phyloP scores from a whole-genome alignment of 192 early-diverging fungal species.

The Thamnidium elegans region DNA sequence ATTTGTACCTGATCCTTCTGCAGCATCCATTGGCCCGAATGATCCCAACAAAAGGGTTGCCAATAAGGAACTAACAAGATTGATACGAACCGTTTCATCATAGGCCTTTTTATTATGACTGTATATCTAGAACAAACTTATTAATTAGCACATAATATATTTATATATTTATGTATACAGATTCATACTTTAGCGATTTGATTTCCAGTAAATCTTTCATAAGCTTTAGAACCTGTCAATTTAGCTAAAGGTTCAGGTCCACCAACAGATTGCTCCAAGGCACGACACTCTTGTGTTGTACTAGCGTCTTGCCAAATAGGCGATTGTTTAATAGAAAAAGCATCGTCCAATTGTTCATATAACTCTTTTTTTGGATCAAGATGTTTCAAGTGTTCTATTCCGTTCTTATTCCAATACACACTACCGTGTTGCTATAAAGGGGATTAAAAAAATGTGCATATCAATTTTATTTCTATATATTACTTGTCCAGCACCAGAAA shows the following conservation, averaged over 20 bases:
- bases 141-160: not conserved
- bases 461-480: too few relatives aligned
- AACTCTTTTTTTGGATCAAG: slow-evolving; percentile 44
- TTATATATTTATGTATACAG: slow-evolving; percentile 7
- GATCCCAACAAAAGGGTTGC: slow-evolving; percentile 60
- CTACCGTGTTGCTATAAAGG: slow-evolving; percentile 74
- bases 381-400: slow-evolving; percentile 36
- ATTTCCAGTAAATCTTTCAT: slow-evolving; percentile 79
- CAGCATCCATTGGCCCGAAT: slow-evolving; percentile 59
- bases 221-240: slow-evolving; percentile 70
- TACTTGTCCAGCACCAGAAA: slow-evolving; percentile 73
- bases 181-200: slow-evolving; percentile 66
- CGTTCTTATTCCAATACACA: slow-evolving; percentile 68
- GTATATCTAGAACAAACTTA: slow-evolving; percentile 33
- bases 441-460: not conserved
- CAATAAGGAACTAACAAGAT: slow-evolving; percentile 71
- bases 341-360: slow-evolving; percentile 48
- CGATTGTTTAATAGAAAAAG: slow-evolving; percentile 56
- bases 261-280: slow-evolving; percentile 61
- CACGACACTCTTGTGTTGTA: slow-evolving; percentile 59
- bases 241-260: slow-evolving; percentile 59
- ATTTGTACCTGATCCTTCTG: slow-evolving; percentile 83
- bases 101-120: slow-evolving; percentile 38
- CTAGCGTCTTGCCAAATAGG: slow-evolving; percentile 87
- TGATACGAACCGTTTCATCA: slow-evolving; percentile 55